phyloP scores from a whole-genome alignment of 495 filamentous ascomycete species.

The Chaetomium tenue region DNA sequence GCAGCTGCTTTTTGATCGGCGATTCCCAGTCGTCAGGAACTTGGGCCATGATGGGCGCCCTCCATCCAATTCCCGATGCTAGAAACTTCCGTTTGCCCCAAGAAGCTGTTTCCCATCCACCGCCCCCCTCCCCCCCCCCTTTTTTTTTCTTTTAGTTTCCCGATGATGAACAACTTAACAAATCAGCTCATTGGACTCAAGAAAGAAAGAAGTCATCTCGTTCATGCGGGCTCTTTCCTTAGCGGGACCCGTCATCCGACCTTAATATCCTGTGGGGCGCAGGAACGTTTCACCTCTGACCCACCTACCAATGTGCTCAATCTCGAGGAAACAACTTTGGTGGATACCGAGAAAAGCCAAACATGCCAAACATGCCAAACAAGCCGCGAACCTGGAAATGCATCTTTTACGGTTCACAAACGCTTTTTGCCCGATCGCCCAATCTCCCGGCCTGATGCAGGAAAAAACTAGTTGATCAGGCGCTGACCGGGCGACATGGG shows the following conservation, averaged over 20 bases:
- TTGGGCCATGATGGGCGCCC: neutral
- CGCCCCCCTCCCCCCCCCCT: too few species aligned
- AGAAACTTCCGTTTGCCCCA: neutral
- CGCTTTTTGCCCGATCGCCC: conserved; percentile 4
- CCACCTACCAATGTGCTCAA: conserved; percentile 3
- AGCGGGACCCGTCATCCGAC: neutral
- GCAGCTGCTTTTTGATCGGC: conserved; percentile 2
- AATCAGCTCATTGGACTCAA: neutral
- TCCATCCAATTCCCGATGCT: neutral
- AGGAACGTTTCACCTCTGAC: conserved; percentile 11
- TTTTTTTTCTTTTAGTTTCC: too few species aligned
- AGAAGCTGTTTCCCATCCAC: neutral
- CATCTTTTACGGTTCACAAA: neutral
- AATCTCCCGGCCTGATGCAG: neutral
- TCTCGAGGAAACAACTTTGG: neutral
- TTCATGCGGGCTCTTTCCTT: neutral
- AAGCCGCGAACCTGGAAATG: neutral
- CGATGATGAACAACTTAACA: neutral
- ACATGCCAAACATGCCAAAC: neutral
- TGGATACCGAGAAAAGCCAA: neutral
- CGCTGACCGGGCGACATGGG: neutral
- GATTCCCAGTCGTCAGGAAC: neutral
- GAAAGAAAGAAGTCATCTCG: neutral
- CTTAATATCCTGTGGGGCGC: conserved; percentile 5
- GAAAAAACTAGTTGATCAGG: neutral